Evolutionary conservation across 2,329 filamentous ascomycete species (phyloP).

Genomic region (Hypoxylon sp.): DNA sequence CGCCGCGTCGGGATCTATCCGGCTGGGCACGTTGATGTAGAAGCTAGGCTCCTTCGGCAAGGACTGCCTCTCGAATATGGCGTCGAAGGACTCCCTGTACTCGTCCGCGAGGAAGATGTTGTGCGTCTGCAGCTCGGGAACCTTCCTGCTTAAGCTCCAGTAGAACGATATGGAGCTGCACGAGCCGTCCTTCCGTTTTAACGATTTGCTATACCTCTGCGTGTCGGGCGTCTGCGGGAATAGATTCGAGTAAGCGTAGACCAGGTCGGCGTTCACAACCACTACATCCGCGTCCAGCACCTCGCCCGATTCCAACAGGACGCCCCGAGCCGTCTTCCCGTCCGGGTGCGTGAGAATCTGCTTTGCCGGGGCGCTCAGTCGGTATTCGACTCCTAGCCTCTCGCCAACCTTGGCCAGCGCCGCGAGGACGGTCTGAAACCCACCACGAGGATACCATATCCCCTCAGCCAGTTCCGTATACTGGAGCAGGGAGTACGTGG

Average conservation of each 20-base stretch:
- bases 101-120: conserved; percentile 81
- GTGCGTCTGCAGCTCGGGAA: conserved; percentile 72
- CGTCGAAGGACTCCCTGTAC: conserved; percentile 77
- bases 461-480: conserved; percentile 80
- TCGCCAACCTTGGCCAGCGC: conserved; percentile 70
- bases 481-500: conserved; percentile 76
- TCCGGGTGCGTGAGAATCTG: conserved; percentile 62
- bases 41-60: conserved; percentile 76
- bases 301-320: conserved; percentile 66
- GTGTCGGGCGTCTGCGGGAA: conserved; percentile 57
- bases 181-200: conserved; percentile 63
- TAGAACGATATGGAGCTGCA: conserved; percentile 82
- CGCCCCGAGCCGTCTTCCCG: conserved; percentile 63
- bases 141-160: conserved; percentile 69
- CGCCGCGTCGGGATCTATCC: conserved; percentile 73
- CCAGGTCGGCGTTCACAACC: conserved; percentile 76
- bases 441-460: conserved; percentile 77
- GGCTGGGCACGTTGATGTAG: conserved; percentile 79
- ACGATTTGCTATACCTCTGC: conserved; percentile 48
- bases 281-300: conserved; percentile 70
- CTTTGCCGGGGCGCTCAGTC: conserved; percentile 65
- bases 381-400: conserved; percentile 68
- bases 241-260: conserved; percentile 77
- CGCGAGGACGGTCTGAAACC: conserved; percentile 72
- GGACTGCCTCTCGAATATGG: conserved; percentile 74